Base-by-base conservation (phyloP, 305 asterid species). In the Fraxinus paxiana region DNA sequence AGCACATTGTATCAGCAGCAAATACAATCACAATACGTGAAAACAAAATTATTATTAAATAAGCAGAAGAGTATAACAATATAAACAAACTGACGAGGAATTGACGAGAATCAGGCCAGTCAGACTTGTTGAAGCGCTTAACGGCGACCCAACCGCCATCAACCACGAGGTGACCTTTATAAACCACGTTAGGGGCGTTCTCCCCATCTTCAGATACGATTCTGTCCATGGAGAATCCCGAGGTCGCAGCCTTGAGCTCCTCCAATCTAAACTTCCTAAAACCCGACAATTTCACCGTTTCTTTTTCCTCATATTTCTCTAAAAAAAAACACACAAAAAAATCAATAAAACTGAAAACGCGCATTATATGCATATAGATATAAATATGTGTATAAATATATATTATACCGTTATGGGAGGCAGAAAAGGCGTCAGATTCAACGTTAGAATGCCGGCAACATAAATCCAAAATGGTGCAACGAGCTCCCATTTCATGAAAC, bases 131-230 rank as follows among this genome's bases (percentile, higher is more conserved):
- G 76, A 88, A 87, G 37, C 90, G 89, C 73, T 87, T 85, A 17
- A 88, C 86, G 48, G 91, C 90, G n/a, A 88, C 77, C 90, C 87
- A 87, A 30, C 75, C 77, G 24, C 85, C 78, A 13, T 83, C 86
- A 33, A 77, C 81, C 34, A 82, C 84, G n/a, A 87, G 88, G 61
- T 81, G 81, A 22, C 90, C 91, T 81, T 83, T 88, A 56, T 83
- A 88, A 76, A 88, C 90, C 75, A 87, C 87, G 24, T 87, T 87
- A 1, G 91, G 87, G 4, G 91, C 90, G 51, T 84, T 87, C 22
- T 84, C 85, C 48, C 90, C 91, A 77, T 88, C 89, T 80, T 88
- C 91, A 28, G 90, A 87, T 18, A 88, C 90, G 38, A 87, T 85
- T 83, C 86, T 87, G 71, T 85, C 87, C 15, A 26, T 77, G 30